Conservation (phyloP, 2,329 filamentous ascomycete species). For the Pseudogymnoascus sp. region DNA sequence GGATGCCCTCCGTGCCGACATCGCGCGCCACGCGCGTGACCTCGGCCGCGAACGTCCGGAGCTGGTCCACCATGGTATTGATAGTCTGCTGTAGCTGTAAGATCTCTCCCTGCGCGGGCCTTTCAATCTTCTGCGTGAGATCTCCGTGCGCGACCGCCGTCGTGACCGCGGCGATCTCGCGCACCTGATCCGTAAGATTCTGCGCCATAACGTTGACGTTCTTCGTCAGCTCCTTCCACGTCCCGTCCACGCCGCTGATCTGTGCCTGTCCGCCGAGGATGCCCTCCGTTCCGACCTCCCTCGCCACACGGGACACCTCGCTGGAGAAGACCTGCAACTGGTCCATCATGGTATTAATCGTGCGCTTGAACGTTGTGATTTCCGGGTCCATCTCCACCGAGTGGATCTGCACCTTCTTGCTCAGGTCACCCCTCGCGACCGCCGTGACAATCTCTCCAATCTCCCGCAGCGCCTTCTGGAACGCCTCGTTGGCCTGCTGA, state of each 20-base stretch:
- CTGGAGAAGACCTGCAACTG: constrained; percentile 94
- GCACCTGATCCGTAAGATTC: constrained; percentile 74
- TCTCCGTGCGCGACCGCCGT: constrained; percentile 78
- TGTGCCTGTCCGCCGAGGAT: constrained; percentile 88
- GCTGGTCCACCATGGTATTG: constrained; percentile 83
- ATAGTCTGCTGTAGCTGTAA: constrained; percentile 77
- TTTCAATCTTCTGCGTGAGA: constrained; percentile 75
- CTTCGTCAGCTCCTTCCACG: constrained; percentile 94
- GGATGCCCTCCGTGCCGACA: constrained; percentile 74
- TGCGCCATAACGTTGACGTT: constrained; percentile 82
- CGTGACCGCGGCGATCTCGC: constrained; percentile 77
- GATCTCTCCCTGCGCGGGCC: constrained; percentile 73
- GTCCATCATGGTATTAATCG: constrained; percentile 99
- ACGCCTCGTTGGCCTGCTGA: constrained; percentile 95
- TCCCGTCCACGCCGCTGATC: constrained; percentile 88
- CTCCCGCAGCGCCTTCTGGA: constrained; percentile 92
- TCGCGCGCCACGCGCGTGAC: constrained; percentile 76
- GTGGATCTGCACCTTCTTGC: constrained; percentile 94
- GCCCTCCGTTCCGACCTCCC: constrained; percentile 93
- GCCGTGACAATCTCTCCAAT: constrained; percentile 97
- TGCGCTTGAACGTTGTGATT: constrained; percentile 95
- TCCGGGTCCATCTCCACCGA: constrained; percentile 96
- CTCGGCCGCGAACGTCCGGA: constrained; percentile 75
- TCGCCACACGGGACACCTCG: constrained; percentile 88
- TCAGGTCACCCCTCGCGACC: constrained; percentile 88